Percentiles rank a stretch among this genome's conserved stretches.
These are phyloP conservation scores for Dothideomycetes sp. DNA, from an alignment of 2,329 filamentous ascomycete genomes.

Conservation along the genomic window DNA sequence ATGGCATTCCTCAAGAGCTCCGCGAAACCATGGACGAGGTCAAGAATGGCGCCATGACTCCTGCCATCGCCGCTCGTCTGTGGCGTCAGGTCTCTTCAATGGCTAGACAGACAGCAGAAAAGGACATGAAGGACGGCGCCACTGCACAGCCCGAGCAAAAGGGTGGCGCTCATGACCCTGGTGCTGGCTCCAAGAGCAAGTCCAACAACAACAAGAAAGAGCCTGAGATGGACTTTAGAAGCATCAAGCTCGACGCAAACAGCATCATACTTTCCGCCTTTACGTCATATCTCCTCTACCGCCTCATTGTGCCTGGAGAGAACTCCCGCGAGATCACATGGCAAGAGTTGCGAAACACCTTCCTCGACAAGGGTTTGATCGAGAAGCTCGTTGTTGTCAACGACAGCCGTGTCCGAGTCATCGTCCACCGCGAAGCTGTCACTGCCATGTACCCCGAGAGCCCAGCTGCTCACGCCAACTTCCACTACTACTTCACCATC, in stretches of 20 bases:
- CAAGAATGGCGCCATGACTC: conserved; percentile 44
- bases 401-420: conserved; percentile 67
- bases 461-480: conserved; percentile 56
- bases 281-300: conserved; percentile 54
- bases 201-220: conserved; percentile 28
- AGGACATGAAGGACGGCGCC: conserved; percentile 25
- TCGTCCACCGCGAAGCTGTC: conserved; percentile 67
- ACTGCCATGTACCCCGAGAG: conserved; percentile 67
- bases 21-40: conserved; percentile 52
- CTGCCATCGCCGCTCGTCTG: conserved; percentile 55
- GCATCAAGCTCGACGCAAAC: conserved; percentile 46
- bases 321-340: conserved; percentile 79
- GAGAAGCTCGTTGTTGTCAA: conserved; percentile 82
- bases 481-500: conserved; percentile 90
- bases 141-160: conserved; percentile 30
- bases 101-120: conserved; percentile 42
- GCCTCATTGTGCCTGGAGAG: conserved; percentile 57
- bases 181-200: conserved; percentile 26
- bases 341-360: conserved; percentile 91
- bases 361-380: conserved; percentile 90
- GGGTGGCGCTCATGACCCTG: conserved; percentile 36
- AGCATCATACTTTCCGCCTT: conserved; percentile 50
- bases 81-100: conserved; percentile 48
- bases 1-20: conserved; percentile 62
- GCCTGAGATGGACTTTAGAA: conserved; percentile 30